Conservation (phyloP, 345 rosid species). For the Crucihimalaya himalaica region DNA sequence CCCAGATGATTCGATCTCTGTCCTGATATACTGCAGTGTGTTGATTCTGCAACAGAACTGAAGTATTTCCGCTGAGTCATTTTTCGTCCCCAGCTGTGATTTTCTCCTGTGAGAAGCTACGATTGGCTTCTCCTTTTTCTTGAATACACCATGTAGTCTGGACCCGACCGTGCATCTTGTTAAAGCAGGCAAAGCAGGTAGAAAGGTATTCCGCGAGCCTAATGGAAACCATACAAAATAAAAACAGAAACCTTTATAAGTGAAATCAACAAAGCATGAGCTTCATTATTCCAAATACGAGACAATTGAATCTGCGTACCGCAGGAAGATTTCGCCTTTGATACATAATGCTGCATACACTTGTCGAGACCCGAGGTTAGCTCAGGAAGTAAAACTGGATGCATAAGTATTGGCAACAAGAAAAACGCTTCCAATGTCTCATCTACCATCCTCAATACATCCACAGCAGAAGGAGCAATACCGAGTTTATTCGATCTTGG, state of each 20-base stretch:
- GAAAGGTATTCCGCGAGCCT: conserved; percentile 67
- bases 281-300: background rate
- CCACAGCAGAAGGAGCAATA: conserved; percentile 83
- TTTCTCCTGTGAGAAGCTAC: conserved; percentile 48
- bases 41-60: conserved; percentile 82
- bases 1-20: conserved; percentile 60
- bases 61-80: conserved; percentile 55
- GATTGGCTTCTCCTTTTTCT: conserved; percentile 66
- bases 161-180: conserved; percentile 81
- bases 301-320: conserved; percentile 48
- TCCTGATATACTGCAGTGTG: conserved; percentile 70
- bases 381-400: conserved; percentile 77
- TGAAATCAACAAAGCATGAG: conserved; percentile 11
- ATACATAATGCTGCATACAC: conserved; percentile 75
- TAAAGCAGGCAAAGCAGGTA: conserved; percentile 78
- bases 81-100: conserved; percentile 57
- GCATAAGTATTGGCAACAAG: conserved; percentile 81
- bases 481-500: conserved; percentile 70
- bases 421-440: conserved; percentile 94
- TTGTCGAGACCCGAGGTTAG: conserved; percentile 73
- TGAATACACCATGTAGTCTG: conserved; percentile 66
- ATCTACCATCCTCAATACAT: conserved; percentile 79
- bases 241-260: background rate
- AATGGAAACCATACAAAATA: conserved; percentile 24
- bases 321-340: conserved; percentile 86